Evolutionary conservation across 257 asterid genomes (phyloP).

Genomic region (Capsicum baccatum): DNA sequence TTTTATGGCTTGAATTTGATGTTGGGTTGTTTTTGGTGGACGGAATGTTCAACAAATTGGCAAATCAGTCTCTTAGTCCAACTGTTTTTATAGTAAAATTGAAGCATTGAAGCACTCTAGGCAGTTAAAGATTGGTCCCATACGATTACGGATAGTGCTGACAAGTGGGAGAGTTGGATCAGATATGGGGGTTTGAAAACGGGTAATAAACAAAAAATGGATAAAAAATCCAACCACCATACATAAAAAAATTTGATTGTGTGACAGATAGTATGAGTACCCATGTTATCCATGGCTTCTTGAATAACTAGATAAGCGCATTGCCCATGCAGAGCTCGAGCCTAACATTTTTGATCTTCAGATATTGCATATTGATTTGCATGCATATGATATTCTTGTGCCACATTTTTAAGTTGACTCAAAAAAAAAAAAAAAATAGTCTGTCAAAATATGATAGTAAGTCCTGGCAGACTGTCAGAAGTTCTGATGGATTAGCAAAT

Average conservation of each 20-base stretch:
- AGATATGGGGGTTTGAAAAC: neutral
- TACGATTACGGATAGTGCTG: neutral
- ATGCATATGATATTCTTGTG: neutral
- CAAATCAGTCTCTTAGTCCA: neutral
- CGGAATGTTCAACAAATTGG: neutral
- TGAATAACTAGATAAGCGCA: neutral
- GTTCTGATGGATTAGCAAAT: too few species aligned
- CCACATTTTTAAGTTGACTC: neutral
- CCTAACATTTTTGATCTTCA: neutral
- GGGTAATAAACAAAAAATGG: neutral
- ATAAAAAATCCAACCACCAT: neutral
- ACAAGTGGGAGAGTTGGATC: neutral
- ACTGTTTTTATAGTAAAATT: neutral
- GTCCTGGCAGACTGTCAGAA: too few species aligned
- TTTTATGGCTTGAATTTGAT: neutral
- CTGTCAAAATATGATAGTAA: neutral
- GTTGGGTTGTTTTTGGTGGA: constrained; percentile 9
- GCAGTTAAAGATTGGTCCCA: constrained; percentile 13
- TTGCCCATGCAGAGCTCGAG: too few species aligned
- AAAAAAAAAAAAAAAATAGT: too few species aligned
- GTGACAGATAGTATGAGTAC: too few species aligned
- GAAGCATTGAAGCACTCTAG: neutral
- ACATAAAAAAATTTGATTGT: neutral
- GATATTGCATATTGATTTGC: too few species aligned
- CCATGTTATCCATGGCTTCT: too few species aligned